phyloP scores from a whole-genome alignment of 1,284 basidiomycete species.

The Xerocomus nothofagi region DNA sequence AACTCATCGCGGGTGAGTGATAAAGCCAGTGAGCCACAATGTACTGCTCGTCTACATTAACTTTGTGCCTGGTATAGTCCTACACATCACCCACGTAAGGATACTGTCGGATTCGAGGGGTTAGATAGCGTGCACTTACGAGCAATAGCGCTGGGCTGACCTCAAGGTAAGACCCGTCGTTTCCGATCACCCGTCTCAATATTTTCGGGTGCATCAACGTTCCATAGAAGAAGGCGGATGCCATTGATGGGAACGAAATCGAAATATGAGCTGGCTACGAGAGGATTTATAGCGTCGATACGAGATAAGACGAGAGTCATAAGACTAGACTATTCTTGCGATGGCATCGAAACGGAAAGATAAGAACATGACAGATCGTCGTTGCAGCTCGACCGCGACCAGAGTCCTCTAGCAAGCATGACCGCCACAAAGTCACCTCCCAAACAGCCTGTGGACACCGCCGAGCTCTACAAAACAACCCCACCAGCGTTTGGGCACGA shows the following conservation, averaged over 20 bases:
- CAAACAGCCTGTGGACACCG: neutral
- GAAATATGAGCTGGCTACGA: neutral
- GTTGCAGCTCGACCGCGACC: neutral
- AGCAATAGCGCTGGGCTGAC: conserved; percentile 56
- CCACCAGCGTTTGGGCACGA: conserved; percentile 54
- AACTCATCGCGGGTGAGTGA: conserved; percentile 5
- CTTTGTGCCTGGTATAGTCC: conserved; percentile 77
- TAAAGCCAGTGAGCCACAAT: neutral
- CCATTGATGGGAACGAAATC: conserved; percentile 15
- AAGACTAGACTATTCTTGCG: neutral
- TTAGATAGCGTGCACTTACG: conserved; percentile 34
- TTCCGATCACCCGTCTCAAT: conserved; percentile 60
- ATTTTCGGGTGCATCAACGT: conserved; percentile 76
- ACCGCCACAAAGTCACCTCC: conserved; percentile 3
- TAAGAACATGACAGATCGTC: neutral
- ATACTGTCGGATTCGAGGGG: conserved; percentile 2
- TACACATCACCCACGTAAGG: conserved; percentile 28
- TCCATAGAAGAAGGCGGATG: conserved; percentile 83
- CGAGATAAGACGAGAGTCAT: conserved; percentile 2
- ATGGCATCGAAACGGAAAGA: conserved; percentile 2
- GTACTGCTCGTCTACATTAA: conserved; percentile 38
- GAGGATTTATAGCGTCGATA: neutral
- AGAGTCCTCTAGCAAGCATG: conserved; percentile 13
- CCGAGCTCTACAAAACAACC: conserved; percentile 21
- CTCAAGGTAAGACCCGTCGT: conserved; percentile 53